Percentiles rank a stretch among this genome's conserved stretches.
These are phyloP conservation scores for Rhodotorula sp. DNA, from an alignment of 1,284 basidiomycete genomes.

Conservation along the genomic window DNA sequence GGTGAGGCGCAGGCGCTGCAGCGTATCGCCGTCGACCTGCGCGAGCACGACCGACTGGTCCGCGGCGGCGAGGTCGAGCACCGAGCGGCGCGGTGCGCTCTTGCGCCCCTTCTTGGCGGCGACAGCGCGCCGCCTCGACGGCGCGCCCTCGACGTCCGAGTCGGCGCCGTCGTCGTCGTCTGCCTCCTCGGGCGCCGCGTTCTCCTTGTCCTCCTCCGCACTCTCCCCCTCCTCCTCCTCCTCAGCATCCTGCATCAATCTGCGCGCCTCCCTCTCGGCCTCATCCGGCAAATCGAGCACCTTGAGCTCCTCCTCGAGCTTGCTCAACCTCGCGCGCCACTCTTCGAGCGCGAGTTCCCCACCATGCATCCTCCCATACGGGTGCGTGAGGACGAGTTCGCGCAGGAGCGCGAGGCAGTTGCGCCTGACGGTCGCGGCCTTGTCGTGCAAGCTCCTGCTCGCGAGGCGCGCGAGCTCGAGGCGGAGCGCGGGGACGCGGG, in stretches of 20 bases:
- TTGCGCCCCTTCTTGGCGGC: constrained; percentile 11
- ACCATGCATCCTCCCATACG: constrained; percentile 81
- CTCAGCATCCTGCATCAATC: constrained; percentile 47
- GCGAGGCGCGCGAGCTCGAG: constrained; percentile 73
- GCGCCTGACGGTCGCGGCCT: constrained; percentile 83
- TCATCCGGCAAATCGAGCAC: constrained; percentile 60
- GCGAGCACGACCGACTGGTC: constrained; percentile 62
- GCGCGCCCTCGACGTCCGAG: constrained; percentile 45
- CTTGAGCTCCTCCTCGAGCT: constrained; percentile 60
- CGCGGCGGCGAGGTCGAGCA: constrained; percentile 51
- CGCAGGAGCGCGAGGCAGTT: constrained; percentile 76
- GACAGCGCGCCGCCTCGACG: constrained; percentile 42
- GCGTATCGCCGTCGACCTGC: constrained; percentile 52
- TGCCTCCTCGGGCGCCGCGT: constrained; percentile 54
- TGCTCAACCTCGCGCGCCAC: constrained; percentile 72
- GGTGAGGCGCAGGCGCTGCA: constrained; percentile 72
- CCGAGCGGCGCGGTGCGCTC: constrained; percentile 13
- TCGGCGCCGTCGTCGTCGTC: constrained; percentile 49
- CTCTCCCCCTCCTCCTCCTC: constrained; percentile 52
- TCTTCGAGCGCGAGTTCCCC: constrained; percentile 72
- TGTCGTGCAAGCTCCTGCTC: constrained; percentile 83
- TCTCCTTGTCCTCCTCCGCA: constrained; percentile 49
- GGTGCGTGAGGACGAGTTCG: constrained; percentile 82
- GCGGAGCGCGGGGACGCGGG: constrained; percentile 86
- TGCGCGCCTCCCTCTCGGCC: constrained; percentile 48